Evolutionary conservation across 495 filamentous ascomycete species (phyloP).

Genomic region (Xylaria venustula): DNA sequence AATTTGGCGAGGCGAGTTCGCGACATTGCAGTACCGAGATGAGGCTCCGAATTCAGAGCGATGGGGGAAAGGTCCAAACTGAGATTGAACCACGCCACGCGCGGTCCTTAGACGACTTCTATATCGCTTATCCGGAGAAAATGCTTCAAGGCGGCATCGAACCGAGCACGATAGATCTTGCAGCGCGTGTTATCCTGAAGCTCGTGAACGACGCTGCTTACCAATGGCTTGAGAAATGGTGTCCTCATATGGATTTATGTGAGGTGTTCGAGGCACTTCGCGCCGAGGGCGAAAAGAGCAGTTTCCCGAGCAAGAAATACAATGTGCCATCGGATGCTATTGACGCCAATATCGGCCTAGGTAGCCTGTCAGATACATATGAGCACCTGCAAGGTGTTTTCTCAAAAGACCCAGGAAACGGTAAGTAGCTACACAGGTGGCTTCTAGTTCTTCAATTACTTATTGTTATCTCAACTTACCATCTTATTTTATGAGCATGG

Average conservation of each 20-base stretch:
- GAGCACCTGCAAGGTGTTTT: background rate
- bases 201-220: conserved; percentile 12
- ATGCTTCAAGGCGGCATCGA: conserved; percentile 8
- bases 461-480: no score
- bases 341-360: background rate
- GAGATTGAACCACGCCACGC: background rate
- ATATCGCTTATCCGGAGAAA: conserved; percentile 13
- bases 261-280: background rate
- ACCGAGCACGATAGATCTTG: background rate
- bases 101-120: conserved; percentile 13
- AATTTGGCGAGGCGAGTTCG: background rate
- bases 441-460: no score
- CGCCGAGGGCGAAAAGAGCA: background rate
- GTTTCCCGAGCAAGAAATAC: background rate
- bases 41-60: background rate
- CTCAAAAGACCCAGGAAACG: background rate
- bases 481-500: no score
- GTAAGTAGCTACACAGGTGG: background rate
- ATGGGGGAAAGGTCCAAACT: background rate
- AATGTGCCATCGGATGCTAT: conserved; percentile 19
- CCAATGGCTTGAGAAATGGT: conserved; percentile 22
- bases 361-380: conserved; percentile 12
- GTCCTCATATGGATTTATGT: conserved; percentile 4
- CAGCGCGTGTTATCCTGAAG: conserved; percentile 1
- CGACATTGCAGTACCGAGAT: background rate